Evolutionary conservation across 1,139 yeast species (phyloP), one percentile per base, ranked within the genome.

Genomic region (Pneumocystis oryctolagi): DNA sequence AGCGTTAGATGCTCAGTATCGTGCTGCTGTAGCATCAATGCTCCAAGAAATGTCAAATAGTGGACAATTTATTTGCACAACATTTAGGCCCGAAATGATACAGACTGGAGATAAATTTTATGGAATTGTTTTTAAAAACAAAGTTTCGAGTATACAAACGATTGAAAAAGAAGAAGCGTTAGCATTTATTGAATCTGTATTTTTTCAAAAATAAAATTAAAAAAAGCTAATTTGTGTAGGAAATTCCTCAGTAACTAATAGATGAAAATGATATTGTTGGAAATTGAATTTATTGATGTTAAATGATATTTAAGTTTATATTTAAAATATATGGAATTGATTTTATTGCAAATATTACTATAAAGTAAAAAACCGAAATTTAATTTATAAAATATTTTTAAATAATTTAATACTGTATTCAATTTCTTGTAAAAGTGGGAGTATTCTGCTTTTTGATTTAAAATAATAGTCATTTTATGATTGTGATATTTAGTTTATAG

Each of bases 31-130:
- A 20, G 96, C 98, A 0, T 75, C 79, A 47, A 77, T 88, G 79
- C 84, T 92, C 66, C 78, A 82, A 65, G 79, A 81, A 58, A 75
- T 90, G 63, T 81, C 96, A 18, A 68, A 69, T 18, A 75, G 77
- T 57, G 94, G 95, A 6, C 99, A 92, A 73, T 92, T 92, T 71
- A 89, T 92, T 56, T 90, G 97, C 73, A 92, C 98, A 0, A 92
- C 98, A 0, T 94, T 94, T 77, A 78, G 97, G 69, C 89, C 95
- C 0, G 98, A 92, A 72, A 85, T 92, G 89, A 76, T 94, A 53
- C 84, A 84, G 67, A 89, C 85, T 16, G 96, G 96, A 1, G 88
- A 87, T 72, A 84, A 82, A 67, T 89, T 87, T 71, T 92, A 84
- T 71, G 96, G 97, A 30, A 96, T 92, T 2, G 82, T 84, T 75